Evolutionary conservation across 176 grass and related monocot genomes (phyloP), one percentile per base, ranked within the genome.

Genomic region (Oryza officinalis): DNA sequence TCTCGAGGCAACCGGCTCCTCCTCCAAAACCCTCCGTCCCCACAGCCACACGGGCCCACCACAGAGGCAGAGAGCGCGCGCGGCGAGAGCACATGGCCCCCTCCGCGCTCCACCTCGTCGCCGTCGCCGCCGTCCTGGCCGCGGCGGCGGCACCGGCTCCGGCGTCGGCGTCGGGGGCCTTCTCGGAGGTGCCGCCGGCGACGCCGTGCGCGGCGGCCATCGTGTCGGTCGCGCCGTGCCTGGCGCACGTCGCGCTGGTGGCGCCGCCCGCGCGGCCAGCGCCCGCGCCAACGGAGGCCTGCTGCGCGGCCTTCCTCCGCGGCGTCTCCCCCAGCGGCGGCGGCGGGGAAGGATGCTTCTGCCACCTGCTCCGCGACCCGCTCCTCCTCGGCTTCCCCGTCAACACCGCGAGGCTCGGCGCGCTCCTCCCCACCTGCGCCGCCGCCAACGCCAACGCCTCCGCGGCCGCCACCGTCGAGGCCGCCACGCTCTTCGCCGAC

Each of bases 311-410:
- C 9, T 91, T 88, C 86, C 78, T 85, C 45, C 81, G 82, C 15
- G 65, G 68, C 67, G 33, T 91, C 8, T 20, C 82, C 47, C 8
- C 68, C 5, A 57, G 52, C 12, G 69, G 32, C 43, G 83, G 47
- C 77, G 77, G 63, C 40, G 86, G 78, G 13, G 77, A 71, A 7
- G 63, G 78, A 6, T 92, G 90, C 78, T 25, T 92, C 74, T 92
- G 90, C 47, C 59, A 89, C 63, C 83, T 92, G 33, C 22, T 92
- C 40, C 83, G 68, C 9, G 68, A 89, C 78, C 90, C 86, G n/a
- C 79, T 84, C 71, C 82, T 92, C 35, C 71, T 92, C 6, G 90
- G 90, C 27, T 89, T 92, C 71, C 90, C 86, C 2, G 50, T 91
- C 25, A 72, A 91, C 72, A 18, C 76, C 43, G 43, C 64, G 23